Conservation (phyloP, 139 green algal genomes). For the Chlorella sorokiniana region DNA sequence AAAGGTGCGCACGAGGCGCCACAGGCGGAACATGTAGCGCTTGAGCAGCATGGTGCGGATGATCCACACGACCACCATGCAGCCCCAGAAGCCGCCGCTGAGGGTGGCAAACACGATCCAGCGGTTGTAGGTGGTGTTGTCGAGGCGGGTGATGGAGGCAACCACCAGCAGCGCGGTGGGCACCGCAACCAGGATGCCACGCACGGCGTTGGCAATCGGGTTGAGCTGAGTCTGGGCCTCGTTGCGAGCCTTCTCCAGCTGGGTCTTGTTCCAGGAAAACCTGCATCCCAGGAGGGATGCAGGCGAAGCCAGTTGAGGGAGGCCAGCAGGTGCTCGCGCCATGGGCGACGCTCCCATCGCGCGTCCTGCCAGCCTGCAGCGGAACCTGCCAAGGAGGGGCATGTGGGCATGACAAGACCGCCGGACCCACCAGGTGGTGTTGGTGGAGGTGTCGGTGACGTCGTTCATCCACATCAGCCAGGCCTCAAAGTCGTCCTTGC, state of each 20-base stretch:
- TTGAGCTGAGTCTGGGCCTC: conserved; percentile 42
- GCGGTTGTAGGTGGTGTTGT: conserved; percentile 36
- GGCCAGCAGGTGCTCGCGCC: too few species aligned
- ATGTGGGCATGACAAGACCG: neutral
- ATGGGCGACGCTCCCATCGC: too few species aligned
- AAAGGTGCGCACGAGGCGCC: conserved; percentile 43
- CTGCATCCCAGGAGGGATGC: neutral
- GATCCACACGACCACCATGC: conserved; percentile 25
- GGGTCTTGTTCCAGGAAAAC: conserved; percentile 49
- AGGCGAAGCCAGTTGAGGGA: too few species aligned
- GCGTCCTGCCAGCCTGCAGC: too few species aligned
- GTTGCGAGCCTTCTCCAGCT: conserved; percentile 58
- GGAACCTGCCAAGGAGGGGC: too few species aligned
- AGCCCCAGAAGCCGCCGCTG: conserved; percentile 42
- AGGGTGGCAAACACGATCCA: conserved; percentile 49
- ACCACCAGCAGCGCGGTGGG: conserved; percentile 17
- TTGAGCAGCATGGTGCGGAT: conserved; percentile 32
- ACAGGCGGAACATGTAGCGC: conserved; percentile 42
- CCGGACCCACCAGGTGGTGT: conserved; percentile 46
- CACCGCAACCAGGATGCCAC: conserved; percentile 33
- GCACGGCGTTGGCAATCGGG: conserved; percentile 29
- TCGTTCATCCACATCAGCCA: conserved; percentile 62
- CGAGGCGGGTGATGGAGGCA: conserved; percentile 34
- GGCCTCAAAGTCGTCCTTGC: conserved; percentile 51
- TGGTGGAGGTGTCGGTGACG: conserved; percentile 47